A percentile compares a stretch with the other conserved stretches of the same genome.
Evolutionary conservation across 768 basidiomycete genomes (phyloP).

Genomic region (Tylopilus felleus): DNA sequence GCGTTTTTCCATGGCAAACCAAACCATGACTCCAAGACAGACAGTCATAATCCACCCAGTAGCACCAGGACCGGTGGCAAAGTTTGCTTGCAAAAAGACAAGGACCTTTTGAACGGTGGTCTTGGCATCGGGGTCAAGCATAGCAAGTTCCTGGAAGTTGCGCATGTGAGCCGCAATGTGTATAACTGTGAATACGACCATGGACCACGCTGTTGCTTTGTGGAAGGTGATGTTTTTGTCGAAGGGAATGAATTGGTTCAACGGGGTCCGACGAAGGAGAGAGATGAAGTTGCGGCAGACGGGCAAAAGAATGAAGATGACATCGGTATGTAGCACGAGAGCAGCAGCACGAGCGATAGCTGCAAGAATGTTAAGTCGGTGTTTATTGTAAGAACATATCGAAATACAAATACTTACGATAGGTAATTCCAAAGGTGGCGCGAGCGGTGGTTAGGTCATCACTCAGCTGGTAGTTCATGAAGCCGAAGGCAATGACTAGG

Average conservation of each 20-base stretch:
- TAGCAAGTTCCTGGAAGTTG: conserved; percentile 71
- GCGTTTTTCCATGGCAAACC: conserved; percentile 78
- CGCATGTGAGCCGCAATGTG: conserved; percentile 85
- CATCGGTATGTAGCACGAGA: conserved; percentile 86
- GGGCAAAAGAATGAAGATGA: conserved; percentile 90
- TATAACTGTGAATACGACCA: conserved; percentile 70
- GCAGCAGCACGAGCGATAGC: conserved; percentile 88
- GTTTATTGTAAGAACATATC: background rate
- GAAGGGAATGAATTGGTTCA: conserved; percentile 87
- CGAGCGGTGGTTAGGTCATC: conserved; percentile 74
- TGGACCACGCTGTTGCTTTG: conserved; percentile 89
- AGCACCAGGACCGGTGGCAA: conserved; percentile 73
- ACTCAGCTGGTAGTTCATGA: conserved; percentile 72
- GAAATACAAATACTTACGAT: conserved; percentile 46
- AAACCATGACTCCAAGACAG: conserved; percentile 75
- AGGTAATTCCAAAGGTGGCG: conserved; percentile 69
- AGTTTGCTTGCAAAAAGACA: conserved; percentile 78
- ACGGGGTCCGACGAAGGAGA: conserved; percentile 76
- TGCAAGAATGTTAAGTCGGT: conserved; percentile 26
- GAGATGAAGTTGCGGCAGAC: conserved; percentile 96
- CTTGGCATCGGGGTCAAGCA: conserved; percentile 49
- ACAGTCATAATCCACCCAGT: conserved; percentile 90
- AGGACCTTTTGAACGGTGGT: conserved; percentile 53
- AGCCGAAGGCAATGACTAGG: conserved; percentile 73
- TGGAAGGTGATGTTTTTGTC: conserved; percentile 92